A percentile compares a stretch with the other conserved stretches of the same genome.
Conservation (phyloP, 192 early-diverging fungal genomes). For the Coemansia sp. region DNA sequence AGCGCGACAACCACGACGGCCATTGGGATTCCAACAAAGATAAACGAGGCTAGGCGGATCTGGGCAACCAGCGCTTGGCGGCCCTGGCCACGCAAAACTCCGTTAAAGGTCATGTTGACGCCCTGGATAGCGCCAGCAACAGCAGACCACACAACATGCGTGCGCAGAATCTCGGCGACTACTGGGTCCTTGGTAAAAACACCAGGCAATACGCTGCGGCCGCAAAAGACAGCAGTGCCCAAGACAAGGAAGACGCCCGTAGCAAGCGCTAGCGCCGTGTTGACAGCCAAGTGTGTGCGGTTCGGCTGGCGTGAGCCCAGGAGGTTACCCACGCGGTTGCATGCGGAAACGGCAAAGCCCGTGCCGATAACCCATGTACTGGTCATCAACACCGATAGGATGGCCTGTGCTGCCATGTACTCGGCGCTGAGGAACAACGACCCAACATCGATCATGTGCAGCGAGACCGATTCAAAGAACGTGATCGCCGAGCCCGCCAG, state of each 20-base stretch:
- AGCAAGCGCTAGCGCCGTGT: conserved; percentile 46
- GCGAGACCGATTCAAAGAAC: conserved; percentile 75
- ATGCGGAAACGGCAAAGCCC: conserved; percentile 68
- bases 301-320: conserved; percentile 60
- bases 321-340: conserved; percentile 78
- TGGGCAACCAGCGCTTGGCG: conserved; percentile 54
- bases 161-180: conserved; percentile 21
- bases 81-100: conserved; percentile 59
- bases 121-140: conserved; percentile 45
- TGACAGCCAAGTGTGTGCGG: conserved; percentile 54
- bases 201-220: conserved; percentile 55
- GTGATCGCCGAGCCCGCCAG: conserved; percentile 78
- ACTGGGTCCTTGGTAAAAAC: conserved; percentile 47
- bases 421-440: conserved; percentile 74
- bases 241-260: conserved; percentile 54
- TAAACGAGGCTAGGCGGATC: conserved; percentile 51
- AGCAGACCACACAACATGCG: conserved; percentile 40
- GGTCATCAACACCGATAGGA: conserved; percentile 65
- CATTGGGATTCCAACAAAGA: conserved; percentile 51
- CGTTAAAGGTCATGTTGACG: conserved; percentile 59
- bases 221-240: conserved; percentile 56
- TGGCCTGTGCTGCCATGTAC: conserved; percentile 80
- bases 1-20: conserved; percentile 46
- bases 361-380: conserved; percentile 71
- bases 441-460: conserved; percentile 70